Percentiles rank a stretch among this genome's conserved stretches.
Evolutionary conservation across 1,284 basidiomycete genomes (phyloP).

Genomic region (Sporisorium sorghi): DNA sequence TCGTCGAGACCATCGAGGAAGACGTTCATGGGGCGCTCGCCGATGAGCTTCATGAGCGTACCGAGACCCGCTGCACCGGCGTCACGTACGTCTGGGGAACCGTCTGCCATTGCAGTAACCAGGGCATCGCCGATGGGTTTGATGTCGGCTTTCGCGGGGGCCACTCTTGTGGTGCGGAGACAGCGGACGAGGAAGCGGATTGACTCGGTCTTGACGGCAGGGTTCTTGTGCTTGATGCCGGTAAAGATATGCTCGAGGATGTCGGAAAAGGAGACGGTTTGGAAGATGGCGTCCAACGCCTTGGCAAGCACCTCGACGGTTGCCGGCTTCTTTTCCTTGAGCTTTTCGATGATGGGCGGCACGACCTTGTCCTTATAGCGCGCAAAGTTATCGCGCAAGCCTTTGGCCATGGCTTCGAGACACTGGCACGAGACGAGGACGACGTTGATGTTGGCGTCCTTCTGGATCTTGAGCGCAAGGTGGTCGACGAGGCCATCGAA

Average conservation of each 20-base stretch:
- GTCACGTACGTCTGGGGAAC: conserved; percentile 88
- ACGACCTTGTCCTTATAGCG: conserved; percentile 81
- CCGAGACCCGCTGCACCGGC: conserved; percentile 90
- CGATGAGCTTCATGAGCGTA: conserved; percentile 95
- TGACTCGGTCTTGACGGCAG: conserved; percentile 93
- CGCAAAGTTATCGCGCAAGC: conserved; percentile 78
- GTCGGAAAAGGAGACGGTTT: conserved; percentile 80
- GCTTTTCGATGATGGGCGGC: conserved; percentile 83
- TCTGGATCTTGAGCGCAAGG: conserved; percentile 83
- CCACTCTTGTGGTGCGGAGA: conserved; percentile 76
- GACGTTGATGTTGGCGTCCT: conserved; percentile 95
- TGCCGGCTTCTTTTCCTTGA: conserved; percentile 93
- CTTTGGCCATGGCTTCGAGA: conserved; percentile 86
- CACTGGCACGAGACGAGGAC: conserved; percentile 89
- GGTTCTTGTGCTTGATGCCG: conserved; percentile 89
- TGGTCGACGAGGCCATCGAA: conserved; percentile 80
- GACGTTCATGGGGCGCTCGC: conserved; percentile 89
- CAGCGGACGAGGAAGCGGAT: conserved; percentile 88
- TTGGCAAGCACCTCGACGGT: conserved; percentile 89
- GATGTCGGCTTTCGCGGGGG: conserved; percentile 80
- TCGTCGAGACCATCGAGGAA: conserved; percentile 89
- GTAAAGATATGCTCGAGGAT: conserved; percentile 85
- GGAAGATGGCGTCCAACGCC: conserved; percentile 89
- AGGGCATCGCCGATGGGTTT: conserved; percentile 86
- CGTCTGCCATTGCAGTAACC: conserved; percentile 83